These are phyloP conservation scores for Russula sp. DNA, from an alignment of 768 basidiomycete genomes.

Conservation along the genomic window DNA sequence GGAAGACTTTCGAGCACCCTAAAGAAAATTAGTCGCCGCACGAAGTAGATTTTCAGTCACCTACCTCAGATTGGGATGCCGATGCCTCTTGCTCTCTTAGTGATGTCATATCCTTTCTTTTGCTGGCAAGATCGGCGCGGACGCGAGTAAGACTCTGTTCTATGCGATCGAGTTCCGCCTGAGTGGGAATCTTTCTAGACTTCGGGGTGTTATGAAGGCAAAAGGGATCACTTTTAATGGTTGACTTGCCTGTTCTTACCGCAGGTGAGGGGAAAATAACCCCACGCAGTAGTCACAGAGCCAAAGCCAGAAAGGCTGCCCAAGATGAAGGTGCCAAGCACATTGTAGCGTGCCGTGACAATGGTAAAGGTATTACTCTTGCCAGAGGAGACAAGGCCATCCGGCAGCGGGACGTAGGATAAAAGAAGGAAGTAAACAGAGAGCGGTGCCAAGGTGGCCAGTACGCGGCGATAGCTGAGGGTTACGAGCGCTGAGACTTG, in stretches of 20 bases:
- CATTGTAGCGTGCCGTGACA: slow-evolving; percentile 54
- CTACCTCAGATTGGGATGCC: slow-evolving; percentile 25
- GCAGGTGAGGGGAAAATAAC: slow-evolving; percentile 41
- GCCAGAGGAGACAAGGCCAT: slow-evolving; percentile 33
- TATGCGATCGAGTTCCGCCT: slow-evolving; percentile 45
- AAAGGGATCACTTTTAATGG: neutral
- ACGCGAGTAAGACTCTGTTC: slow-evolving; percentile 54
- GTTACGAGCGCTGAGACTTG: neutral
- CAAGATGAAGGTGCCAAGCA: slow-evolving; percentile 72
- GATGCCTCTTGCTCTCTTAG: slow-evolving; percentile 28
- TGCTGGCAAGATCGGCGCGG: slow-evolving; percentile 45
- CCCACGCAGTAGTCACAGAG: slow-evolving; percentile 61
- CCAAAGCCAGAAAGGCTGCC: slow-evolving; percentile 77
- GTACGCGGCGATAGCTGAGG: slow-evolving; percentile 5
- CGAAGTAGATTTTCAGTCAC: neutral
- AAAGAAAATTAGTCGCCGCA: slow-evolving; percentile 7
- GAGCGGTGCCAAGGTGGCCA: slow-evolving; percentile 15
- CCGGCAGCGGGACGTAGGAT: slow-evolving; percentile 62
- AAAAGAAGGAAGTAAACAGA: slow-evolving; percentile 49
- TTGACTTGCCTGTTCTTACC: slow-evolving; percentile 24
- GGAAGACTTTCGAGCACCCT: slow-evolving; percentile 17
- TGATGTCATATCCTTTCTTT: slow-evolving; percentile 28
- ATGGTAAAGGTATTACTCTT: slow-evolving; percentile 33
- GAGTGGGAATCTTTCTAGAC: slow-evolving; percentile 36
- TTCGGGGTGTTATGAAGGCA: neutral